Base-by-base conservation (phyloP, 306 rosid species). In the Lathyrus oleraceus region DNA sequence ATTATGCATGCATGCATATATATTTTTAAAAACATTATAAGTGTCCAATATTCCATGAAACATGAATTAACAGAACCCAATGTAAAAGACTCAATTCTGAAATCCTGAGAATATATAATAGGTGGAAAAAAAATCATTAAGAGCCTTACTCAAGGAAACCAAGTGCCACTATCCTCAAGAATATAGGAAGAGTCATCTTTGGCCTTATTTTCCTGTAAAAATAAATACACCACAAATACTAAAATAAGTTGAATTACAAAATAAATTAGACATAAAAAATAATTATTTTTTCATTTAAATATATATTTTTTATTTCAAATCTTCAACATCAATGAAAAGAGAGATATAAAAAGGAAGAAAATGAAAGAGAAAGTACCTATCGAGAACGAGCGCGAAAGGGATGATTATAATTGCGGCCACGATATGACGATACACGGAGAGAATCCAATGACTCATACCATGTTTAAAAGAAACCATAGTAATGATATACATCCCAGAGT, bases 101-200 rank as follows among this genome's bases (percentile, higher is more conserved):
- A 10, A 64, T 67, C 10, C 16, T 48, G 16, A 4, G 13, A 78
- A 61, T 47, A 65, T 21, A 65, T n/a, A 2, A 27, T 17, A 42
- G 7, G 40, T 11, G 44, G 28, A 67, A 38, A 44, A 14, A 19
- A 44, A 14, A 19, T 8, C 56, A 8, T 0, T 10, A 54, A 76
- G 80, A 75, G 75, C 21, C 87, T 89, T 89, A 95, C 99, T 95
- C 99, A 38, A 95, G 89, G 71, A 95, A 91, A 30, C 83, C 99
- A 65, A 95, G 99, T 66, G 60, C 68, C 72, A 91, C 44, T 9
- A 95, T 76, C 80, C 99, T 84, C 35, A 87, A 69, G 84, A 95
- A 84, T 65, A 91, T 71, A 5, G 95, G 90, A n/a, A 91, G 84
- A 14, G 99, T 95, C 99, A 95, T 89, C 86, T 82, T 85, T 13